Percentiles rank a stretch among this genome's conserved stretches.
Conservation (phyloP, 768 basidiomycete genomes). For the Boletellus emodensis region DNA sequence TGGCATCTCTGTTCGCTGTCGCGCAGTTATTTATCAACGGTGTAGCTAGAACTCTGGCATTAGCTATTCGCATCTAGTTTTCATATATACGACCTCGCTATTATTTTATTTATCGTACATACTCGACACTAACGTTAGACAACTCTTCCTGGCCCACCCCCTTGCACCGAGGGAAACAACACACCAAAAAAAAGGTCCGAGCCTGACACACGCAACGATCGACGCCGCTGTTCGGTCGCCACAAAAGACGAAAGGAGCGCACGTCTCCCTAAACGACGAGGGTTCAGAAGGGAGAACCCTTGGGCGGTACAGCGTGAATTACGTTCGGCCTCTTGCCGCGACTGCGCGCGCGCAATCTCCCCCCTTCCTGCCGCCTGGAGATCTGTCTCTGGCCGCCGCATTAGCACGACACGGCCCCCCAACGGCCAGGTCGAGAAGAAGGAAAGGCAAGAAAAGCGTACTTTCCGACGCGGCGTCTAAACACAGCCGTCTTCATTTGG, state of each 20-base stretch:
- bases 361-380: not conserved
- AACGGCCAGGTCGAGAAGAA: conserved; percentile 6
- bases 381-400: not conserved
- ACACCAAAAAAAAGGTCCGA: no score
- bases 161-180: no score
- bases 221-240: conserved; percentile 1
- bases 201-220: not conserved
- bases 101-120: conserved; percentile 21
- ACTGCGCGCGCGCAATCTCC: conserved; percentile 21
- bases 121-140: conserved; percentile 11
- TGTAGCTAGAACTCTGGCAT: conserved; percentile 15
- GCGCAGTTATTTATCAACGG: conserved; percentile 8
- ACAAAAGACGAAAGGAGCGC: no score
- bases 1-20: conserved; percentile 1
- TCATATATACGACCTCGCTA: not conserved
- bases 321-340: conserved; percentile 10
- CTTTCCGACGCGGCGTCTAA: conserved; percentile 10
- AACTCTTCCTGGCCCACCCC: not conserved
- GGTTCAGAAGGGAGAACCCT: not conserved
- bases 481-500: conserved; percentile 20
- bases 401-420: not conserved
- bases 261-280: no score
- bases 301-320: not conserved
- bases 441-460: not conserved
- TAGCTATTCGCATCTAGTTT: conserved; percentile 14